Evolutionary conservation across 495 filamentous ascomycete species (phyloP).

Genomic region (Cladorrhinum samala): DNA sequence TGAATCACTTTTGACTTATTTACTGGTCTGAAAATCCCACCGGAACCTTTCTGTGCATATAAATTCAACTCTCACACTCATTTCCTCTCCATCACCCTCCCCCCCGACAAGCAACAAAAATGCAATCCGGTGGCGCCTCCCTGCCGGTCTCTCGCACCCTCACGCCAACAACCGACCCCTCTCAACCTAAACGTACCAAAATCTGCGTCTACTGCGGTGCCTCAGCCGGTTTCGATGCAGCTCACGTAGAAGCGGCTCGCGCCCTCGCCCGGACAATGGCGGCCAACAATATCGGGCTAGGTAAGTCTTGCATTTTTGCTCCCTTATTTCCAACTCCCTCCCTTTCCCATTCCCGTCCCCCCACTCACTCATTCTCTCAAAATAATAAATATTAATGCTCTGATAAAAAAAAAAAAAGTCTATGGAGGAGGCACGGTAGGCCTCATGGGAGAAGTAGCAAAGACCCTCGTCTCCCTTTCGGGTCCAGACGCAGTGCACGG

Average conservation of each 20-base stretch:
- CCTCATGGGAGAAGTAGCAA: conserved; percentile 88
- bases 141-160: conserved; percentile 20
- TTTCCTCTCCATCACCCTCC: too few relatives aligned
- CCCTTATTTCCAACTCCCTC: too few relatives aligned
- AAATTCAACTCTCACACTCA: too few relatives aligned
- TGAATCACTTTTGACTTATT: too few relatives aligned
- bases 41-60: too few relatives aligned
- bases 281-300: conserved; percentile 63
- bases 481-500: conserved; percentile 84
- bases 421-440: conserved; percentile 94
- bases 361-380: too few relatives aligned
- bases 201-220: conserved; percentile 82
- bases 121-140: conserved; percentile 39
- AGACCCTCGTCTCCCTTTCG: conserved; percentile 76
- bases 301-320: too few relatives aligned
- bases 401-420: conserved; percentile 36
- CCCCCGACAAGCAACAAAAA: too few relatives aligned
- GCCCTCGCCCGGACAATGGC: conserved; percentile 70
- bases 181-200: conserved; percentile 38
- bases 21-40: too few relatives aligned
- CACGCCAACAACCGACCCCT: conserved; percentile 21
- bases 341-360: too few relatives aligned
- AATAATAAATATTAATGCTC: background rate
- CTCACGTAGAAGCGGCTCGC: conserved; percentile 67
- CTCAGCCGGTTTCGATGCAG: conserved; percentile 60